A percentile compares a stretch with the other conserved stretches of the same genome.
Conservation (phyloP, 2,329 filamentous ascomycete species). For the Colletotrichum brevisporum region DNA sequence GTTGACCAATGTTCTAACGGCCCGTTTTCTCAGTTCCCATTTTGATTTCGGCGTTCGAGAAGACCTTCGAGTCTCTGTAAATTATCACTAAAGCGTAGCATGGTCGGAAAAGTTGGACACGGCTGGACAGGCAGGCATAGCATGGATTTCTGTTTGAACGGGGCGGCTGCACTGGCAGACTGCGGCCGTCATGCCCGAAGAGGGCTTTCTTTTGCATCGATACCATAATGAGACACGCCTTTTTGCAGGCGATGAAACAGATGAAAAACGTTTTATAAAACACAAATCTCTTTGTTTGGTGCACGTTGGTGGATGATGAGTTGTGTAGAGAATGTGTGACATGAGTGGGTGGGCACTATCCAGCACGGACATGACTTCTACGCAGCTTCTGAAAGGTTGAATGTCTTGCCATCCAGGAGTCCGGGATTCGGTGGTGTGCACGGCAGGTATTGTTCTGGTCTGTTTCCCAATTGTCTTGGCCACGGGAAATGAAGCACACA, state of each 20-base stretch:
- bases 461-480: too few relatives aligned
- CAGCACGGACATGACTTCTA: too few relatives aligned
- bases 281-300: not conserved
- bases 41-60: constrained; percentile 83
- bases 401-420: too few relatives aligned
- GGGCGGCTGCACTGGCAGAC: not conserved
- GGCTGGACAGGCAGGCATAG: constrained; percentile 22
- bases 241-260: not conserved
- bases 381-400: too few relatives aligned
- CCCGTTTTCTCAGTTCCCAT: constrained; percentile 57
- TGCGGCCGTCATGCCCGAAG: not conserved
- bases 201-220: constrained; percentile 18
- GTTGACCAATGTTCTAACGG: not conserved
- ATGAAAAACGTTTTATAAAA: constrained; percentile 7
- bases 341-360: too few relatives aligned
- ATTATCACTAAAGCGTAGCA: constrained; percentile 13
- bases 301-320: too few relatives aligned
- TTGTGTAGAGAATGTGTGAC: too few relatives aligned
- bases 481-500: too few relatives aligned
- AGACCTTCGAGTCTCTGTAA: constrained; percentile 68
- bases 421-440: too few relatives aligned
- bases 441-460: too few relatives aligned
- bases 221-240: constrained; percentile 31
- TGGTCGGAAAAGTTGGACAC: constrained; percentile 1
- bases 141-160: constrained; percentile 10